Evolutionary conservation across 495 filamentous ascomycete species (phyloP).

Genomic region (Bathelium albidoporum): DNA sequence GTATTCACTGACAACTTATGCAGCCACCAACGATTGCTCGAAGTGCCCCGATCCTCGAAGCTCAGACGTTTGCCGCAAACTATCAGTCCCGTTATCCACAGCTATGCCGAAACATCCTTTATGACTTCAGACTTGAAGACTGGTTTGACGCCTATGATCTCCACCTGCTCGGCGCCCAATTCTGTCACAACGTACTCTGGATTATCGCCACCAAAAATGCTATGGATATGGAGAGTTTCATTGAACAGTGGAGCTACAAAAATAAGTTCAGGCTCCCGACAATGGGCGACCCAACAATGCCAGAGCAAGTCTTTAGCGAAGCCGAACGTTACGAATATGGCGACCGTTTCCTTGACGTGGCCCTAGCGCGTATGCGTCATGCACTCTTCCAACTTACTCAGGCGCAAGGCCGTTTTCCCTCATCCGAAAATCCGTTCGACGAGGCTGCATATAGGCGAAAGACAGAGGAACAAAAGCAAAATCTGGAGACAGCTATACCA

Average conservation of each 20-base stretch:
- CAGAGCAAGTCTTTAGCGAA: background rate
- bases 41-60: slow-evolving; percentile 25
- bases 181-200: background rate
- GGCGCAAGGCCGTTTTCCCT: background rate
- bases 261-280: background rate
- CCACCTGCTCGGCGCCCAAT: background rate
- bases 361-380: background rate
- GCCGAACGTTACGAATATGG: background rate
- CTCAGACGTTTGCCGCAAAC: slow-evolving; percentile 14
- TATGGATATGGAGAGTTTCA: background rate
- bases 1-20: slow-evolving; percentile 14
- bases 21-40: slow-evolving; percentile 20
- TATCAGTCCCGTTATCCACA: slow-evolving; percentile 28
- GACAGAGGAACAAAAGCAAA: background rate
- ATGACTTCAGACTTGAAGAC: slow-evolving; percentile 17
- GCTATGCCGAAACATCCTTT: slow-evolving; percentile 23
- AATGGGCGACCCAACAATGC: background rate
- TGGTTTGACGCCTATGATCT: slow-evolving; percentile 2
- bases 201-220: background rate
- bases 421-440: background rate
- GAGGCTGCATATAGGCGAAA: background rate
- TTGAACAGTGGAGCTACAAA: background rate
- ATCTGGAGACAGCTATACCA: background rate
- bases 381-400: background rate
- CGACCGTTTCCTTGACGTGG: background rate